Conservation (phyloP, 805 yeast genomes). For the Wickerhamomyces bovis region DNA sequence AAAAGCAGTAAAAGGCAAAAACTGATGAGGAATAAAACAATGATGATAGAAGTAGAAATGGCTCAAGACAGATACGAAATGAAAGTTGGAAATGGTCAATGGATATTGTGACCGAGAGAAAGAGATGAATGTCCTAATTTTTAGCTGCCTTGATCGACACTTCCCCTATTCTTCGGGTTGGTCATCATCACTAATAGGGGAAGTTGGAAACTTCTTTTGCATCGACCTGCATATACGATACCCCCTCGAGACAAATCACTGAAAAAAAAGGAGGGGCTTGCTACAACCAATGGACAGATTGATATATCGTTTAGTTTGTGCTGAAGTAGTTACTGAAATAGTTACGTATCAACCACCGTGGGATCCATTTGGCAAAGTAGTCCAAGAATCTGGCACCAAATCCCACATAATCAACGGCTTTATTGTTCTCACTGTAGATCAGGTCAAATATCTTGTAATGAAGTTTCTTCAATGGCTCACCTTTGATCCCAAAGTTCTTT, state of each 20-base stretch:
- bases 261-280: too few relatives aligned
- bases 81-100: too few relatives aligned
- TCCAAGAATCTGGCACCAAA: conserved; percentile 19
- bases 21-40: background rate
- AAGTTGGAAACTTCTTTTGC: background rate
- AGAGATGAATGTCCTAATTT: too few relatives aligned
- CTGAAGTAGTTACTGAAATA: conserved; percentile 12
- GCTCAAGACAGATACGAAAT: too few relatives aligned
- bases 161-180: background rate
- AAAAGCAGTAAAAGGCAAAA: too few relatives aligned
- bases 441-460: conserved; percentile 22
- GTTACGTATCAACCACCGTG: conserved; percentile 16
- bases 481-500: conserved; percentile 17
- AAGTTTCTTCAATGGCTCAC: conserved; percentile 14
- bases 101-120: too few relatives aligned
- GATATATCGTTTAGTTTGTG: background rate
- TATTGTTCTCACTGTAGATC: conserved; percentile 14
- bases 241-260: background rate
- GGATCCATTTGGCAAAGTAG: conserved; percentile 15
- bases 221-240: background rate
- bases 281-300: too few relatives aligned
- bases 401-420: conserved; percentile 17
- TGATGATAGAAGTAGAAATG: background rate
- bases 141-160: background rate
- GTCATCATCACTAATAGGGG: background rate